Evolutionary conservation across 2,329 filamentous ascomycete species (phyloP), one percentile per base, ranked within the genome.

Genomic region (Aspergillus neotritici): DNA sequence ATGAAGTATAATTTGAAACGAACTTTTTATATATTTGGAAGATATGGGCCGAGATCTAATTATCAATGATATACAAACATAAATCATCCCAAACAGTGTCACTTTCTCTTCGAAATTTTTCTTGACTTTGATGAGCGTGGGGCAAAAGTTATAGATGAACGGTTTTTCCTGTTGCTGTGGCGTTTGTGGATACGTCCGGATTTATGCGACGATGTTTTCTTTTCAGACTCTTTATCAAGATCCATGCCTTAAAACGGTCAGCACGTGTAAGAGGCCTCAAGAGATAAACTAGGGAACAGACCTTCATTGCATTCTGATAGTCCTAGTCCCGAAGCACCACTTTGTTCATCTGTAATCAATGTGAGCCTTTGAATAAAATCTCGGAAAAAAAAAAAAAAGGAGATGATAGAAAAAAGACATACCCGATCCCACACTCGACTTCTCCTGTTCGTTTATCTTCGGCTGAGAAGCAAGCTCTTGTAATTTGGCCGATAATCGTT

Each of bases 401-500:
- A 7, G 31, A 16, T 7, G 3, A 37, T n/a, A 30, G 13, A 4
- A 29, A 34, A 43, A 11, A 25, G 13, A 51, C 57, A 51, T 58
- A 65, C 61, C 55, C 8, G 53, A 31, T 31, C 59, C 55, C 48
- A 52, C 59, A 37, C 56, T 53, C 21, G 54, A 64, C 38, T 72
- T 70, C 33, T 75, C 70, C 55, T 75, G 72, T 34, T 72, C 65
- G 43, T 67, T 65, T 38, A 86, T 82, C 65, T 86, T 88, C 47
- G 87, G 83, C 61, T 89, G 82, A 44, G 83, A 76, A 36, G 85
- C 86, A 56, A 94, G 66, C 64, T 90, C 88, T 60, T 90, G 75
- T 47, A 96, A 75, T 70, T 93, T 95, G 48, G 86, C 85, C 31
- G 87, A 88, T 30, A 96, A 79, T 53, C 91, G 83, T 67, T 90